Evolutionary conservation across 352 stramenopile genomes (phyloP).

Genomic region (Aphanomyces euteiches): DNA sequence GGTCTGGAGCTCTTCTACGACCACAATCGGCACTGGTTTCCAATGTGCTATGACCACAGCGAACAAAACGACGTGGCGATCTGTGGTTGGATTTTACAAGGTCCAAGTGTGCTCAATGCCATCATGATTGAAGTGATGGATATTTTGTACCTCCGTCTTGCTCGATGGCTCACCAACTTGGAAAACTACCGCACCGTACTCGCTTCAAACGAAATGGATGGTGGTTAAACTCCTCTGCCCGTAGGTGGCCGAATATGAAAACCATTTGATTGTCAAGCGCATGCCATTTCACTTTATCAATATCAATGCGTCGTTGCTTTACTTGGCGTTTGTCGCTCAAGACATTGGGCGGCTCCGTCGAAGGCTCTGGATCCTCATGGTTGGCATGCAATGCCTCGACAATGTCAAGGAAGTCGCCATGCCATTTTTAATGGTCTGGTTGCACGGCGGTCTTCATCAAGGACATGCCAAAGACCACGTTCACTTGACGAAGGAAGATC

Average conservation of each 20-base stretch:
- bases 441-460: conserved; percentile 6
- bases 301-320: conserved; percentile 67
- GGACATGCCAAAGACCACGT: conserved; percentile 1
- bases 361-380: conserved; percentile 63
- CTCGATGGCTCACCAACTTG: conserved; percentile 58
- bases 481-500: conserved; percentile 16
- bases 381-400: conserved; percentile 58
- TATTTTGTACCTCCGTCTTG: conserved; percentile 58
- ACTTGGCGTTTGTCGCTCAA: conserved; percentile 60
- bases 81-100: conserved; percentile 48
- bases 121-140: conserved; percentile 64
- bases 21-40: conserved; percentile 20
- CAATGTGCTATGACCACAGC: conserved; percentile 11
- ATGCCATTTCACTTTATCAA: conserved; percentile 79
- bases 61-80: conserved; percentile 20
- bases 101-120: conserved; percentile 59
- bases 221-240: neutral
- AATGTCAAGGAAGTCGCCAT: conserved; percentile 69
- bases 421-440: conserved; percentile 39
- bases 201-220: too few relatives aligned
- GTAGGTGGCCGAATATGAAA: conserved; percentile 49
- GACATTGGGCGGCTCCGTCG: conserved; percentile 55
- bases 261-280: conserved; percentile 64
- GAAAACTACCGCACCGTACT: conserved; percentile 63
- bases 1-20: conserved; percentile 17